Evolutionary conservation across 2,329 filamentous ascomycete genomes (phyloP).

Genomic region (Fusarium sp.): DNA sequence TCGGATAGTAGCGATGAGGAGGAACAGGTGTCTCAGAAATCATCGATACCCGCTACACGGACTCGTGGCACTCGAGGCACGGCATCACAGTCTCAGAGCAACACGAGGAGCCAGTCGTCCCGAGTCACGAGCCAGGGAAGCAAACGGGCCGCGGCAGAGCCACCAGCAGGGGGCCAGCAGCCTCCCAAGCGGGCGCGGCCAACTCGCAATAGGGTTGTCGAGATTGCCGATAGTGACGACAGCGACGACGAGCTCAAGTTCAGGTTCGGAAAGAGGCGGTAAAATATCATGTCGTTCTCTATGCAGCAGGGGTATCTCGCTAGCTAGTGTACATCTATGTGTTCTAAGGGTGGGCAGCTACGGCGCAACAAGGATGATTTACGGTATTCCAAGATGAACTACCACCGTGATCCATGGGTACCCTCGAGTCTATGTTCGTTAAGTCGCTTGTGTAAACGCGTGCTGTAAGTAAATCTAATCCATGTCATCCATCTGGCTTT

Average conservation of each 20-base stretch:
- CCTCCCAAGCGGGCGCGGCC: constrained; percentile 50
- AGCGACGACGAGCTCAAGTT: constrained; percentile 70
- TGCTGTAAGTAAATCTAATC: constrained; percentile 56
- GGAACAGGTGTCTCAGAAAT: constrained; percentile 12
- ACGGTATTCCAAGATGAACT: neutral
- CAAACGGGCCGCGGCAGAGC: constrained; percentile 51
- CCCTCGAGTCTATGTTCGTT: neutral
- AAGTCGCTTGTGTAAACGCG: constrained; percentile 1
- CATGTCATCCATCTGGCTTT: constrained; percentile 69
- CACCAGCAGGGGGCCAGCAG: constrained; percentile 44
- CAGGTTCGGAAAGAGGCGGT: constrained; percentile 65
- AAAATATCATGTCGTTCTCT: constrained; percentile 29
- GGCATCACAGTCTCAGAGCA: constrained; percentile 47
- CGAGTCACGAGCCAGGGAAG: constrained; percentile 43
- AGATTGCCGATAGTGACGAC: constrained; percentile 56
- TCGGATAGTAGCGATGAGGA: constrained; percentile 55
- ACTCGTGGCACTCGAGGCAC: constrained; percentile 38
- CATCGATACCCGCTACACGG: constrained; percentile 30
- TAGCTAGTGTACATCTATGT: constrained; percentile 44
- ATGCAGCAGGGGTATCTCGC: constrained; percentile 47
- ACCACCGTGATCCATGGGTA: neutral
- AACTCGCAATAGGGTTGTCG: constrained; percentile 52
- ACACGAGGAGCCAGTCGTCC: constrained; percentile 45
- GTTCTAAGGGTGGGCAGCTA: constrained; percentile 20
- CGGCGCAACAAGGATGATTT: constrained; percentile 17